Conservation (phyloP, 805 yeast genomes). For the Saccharomycopsis malanga region DNA sequence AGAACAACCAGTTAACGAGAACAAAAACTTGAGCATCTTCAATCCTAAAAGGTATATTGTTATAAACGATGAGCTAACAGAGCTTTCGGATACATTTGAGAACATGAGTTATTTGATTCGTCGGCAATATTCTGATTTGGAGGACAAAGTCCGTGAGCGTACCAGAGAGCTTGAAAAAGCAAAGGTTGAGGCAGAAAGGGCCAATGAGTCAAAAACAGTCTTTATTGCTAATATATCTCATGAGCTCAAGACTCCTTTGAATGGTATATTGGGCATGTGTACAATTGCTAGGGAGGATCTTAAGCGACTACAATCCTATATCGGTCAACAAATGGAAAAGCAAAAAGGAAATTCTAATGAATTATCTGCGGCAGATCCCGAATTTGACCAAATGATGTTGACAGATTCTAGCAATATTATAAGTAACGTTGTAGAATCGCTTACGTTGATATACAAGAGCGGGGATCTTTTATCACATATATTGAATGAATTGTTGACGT, state of each 20-base stretch:
- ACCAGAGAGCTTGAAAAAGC: constrained; percentile 87
- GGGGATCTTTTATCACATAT: constrained; percentile 88
- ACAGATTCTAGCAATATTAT: constrained; percentile 5
- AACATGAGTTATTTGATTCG: constrained; percentile 86
- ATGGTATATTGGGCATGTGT: constrained; percentile 95
- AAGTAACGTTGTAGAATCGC: constrained; percentile 14
- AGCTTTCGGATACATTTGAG: constrained; percentile 81
- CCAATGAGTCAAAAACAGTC: constrained; percentile 94
- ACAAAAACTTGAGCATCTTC: constrained; percentile 6
- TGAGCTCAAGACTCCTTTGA: constrained; percentile 90
- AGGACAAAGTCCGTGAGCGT: constrained; percentile 79
- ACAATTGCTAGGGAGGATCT: constrained; percentile 84
- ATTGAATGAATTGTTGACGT: constrained; percentile 82
- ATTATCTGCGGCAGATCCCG: neutral
- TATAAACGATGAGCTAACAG: constrained; percentile 69
- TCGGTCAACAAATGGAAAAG: neutral
- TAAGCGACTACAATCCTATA: constrained; percentile 9
- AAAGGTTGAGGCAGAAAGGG: constrained; percentile 83
- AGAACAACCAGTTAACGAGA: neutral
- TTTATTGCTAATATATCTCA: constrained; percentile 90
- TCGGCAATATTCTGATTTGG: constrained; percentile 74
- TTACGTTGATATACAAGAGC: constrained; percentile 73
- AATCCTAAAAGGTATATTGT: constrained; percentile 18
- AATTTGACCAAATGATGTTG: neutral
- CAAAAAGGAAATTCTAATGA: neutral